phyloP scores from a whole-genome alignment of 1,139 yeast species.

The Scheffersomyces titani region DNA sequence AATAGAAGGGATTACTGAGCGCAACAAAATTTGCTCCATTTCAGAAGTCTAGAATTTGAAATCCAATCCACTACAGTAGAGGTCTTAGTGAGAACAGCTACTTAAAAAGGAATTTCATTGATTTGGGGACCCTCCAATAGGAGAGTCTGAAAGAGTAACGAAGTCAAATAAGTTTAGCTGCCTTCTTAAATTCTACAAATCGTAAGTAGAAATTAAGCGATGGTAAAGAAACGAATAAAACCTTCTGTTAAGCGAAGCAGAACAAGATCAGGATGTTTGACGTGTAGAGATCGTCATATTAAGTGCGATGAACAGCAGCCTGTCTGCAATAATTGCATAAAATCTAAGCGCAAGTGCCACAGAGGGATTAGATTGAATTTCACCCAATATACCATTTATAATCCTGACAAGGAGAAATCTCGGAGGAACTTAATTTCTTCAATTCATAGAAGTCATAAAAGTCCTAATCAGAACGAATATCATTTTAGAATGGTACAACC shows the following conservation, averaged over 20 bases:
- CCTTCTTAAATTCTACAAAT: no score
- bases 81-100: no score
- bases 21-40: no score
- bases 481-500: not conserved
- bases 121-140: no score
- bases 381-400: constrained; percentile 44
- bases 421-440: not conserved
- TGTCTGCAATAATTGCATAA: constrained; percentile 46
- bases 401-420: constrained; percentile 26
- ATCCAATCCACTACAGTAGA: no score
- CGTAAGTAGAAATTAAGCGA: not conserved
- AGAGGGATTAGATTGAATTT: constrained; percentile 48
- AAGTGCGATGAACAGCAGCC: constrained; percentile 52
- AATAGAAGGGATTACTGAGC: no score
- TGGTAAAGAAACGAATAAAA: constrained; percentile 20
- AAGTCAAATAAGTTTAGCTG: no score
- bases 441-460: no score
- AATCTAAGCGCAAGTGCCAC: constrained; percentile 43
- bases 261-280: constrained; percentile 49
- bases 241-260: constrained; percentile 27
- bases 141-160: no score
- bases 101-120: no score
- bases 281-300: constrained; percentile 51
- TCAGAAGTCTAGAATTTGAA: no score
- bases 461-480: no score